phyloP scores from a whole-genome alignment of 805 yeast genomes.

The Wickerhamomyces bovis region DNA sequence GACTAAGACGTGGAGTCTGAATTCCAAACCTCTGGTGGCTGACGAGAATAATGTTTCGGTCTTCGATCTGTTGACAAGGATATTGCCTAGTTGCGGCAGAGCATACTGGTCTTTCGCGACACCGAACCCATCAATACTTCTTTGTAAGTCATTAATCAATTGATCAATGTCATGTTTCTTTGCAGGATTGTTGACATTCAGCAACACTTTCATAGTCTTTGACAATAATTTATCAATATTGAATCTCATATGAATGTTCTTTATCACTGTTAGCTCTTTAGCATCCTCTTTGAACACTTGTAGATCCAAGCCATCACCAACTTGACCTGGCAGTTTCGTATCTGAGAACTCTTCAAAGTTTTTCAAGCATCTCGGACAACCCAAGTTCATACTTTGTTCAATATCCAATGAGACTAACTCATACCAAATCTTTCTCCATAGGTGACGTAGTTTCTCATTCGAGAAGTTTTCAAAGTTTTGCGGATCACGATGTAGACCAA shows the following conservation, averaged over 20 bases:
- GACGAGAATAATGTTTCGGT: constrained; percentile 21
- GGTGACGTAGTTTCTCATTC: constrained; percentile 35
- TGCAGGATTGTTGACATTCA: constrained; percentile 34
- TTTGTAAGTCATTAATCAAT: constrained; percentile 28
- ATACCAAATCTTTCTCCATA: constrained; percentile 58
- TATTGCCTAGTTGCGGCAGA: constrained; percentile 29
- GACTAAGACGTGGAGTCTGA: constrained; percentile 32
- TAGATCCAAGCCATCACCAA: constrained; percentile 16
- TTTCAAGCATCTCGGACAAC: constrained; percentile 33
- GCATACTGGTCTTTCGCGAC: constrained; percentile 25
- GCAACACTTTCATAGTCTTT: constrained; percentile 32
- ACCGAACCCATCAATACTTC: constrained; percentile 29
- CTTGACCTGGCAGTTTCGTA: constrained; percentile 36
- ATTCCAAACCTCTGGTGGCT: constrained; percentile 34
- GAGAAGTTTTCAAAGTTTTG: constrained; percentile 40
- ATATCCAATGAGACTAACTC: constrained; percentile 37
- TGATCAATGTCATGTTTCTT: constrained; percentile 34
- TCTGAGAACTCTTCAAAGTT: constrained; percentile 34
- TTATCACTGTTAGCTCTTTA: constrained; percentile 42
- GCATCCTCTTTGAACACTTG: constrained; percentile 24
- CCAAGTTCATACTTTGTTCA: constrained; percentile 36
- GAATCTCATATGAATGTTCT: constrained; percentile 40
- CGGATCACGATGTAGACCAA: constrained; percentile 69
- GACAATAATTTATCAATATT: constrained; percentile 39
- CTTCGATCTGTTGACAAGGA: constrained; percentile 19